Base-by-base conservation (phyloP, 2,329 filamentous ascomycete genomes). In the Paecilomyces sp. region DNA sequence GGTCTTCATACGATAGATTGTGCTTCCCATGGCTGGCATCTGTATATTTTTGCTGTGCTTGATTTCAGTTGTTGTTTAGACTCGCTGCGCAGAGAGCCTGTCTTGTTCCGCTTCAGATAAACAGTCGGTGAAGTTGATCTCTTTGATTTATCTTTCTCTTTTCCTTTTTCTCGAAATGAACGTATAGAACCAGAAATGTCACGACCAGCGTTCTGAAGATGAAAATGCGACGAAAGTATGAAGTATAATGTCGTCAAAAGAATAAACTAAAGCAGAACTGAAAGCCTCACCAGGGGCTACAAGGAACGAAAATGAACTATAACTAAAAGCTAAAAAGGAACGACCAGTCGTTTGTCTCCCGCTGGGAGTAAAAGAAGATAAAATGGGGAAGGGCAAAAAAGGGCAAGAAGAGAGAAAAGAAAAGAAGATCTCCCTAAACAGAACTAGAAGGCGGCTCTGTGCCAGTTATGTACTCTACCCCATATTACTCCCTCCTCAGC, bases 1-100 rank as follows among this genome's bases (percentile, higher is more conserved):
- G 47, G 57, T 59, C 18, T 54, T 54, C n/a, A 61, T n/a, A 15
- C 57, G 57, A 56, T 36, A 54, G 30, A 58, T 25, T 6, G 33
- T 15, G 15, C 28, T 25, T 12, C 12, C 24, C 55, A 50, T 50
- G 25, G 5, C 22, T 15, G 12, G 12, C 22, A 13, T 56, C 13
- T 13, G 9, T 31, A 4, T 56, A 8, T 4, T 36, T 18, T 15
- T 11, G 22, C 15, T 31, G 13, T 22, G 54, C 22, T 24, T 13
- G 15, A 15, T 18, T 11, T 1, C 28, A n/a, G 34, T 9, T 22
- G 9, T 33, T 33, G 30, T 47, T 9, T 18, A 47, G 15, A 15
- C 15, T 41, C 36, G 36, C n/a, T 41, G 15, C 36, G 15, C 11
- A 15, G 36, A 41, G 15, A 47, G 13, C 15, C n/a, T 9, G n/a